These are phyloP conservation scores for Detonula confervacea DNA, from an alignment of 352 stramenopile species.

Conservation along the genomic window DNA sequence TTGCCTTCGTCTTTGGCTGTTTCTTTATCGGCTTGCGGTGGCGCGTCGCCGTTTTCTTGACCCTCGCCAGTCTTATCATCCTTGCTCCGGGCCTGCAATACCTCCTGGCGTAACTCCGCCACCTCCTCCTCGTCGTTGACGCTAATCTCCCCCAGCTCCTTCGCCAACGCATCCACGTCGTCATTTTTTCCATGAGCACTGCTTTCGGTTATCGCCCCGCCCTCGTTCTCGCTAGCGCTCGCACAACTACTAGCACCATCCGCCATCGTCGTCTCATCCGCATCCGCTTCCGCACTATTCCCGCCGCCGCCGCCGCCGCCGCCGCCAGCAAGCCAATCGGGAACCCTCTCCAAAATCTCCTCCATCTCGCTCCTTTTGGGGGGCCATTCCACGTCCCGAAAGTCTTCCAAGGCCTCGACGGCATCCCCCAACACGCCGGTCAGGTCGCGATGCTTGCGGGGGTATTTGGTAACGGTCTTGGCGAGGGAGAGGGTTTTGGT, in stretches of 20 bases:
- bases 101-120: conserved; percentile 28
- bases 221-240: background rate
- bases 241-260: conserved; percentile 1
- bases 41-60: background rate
- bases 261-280: conserved; percentile 17
- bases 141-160: conserved; percentile 27
- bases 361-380: conserved; percentile 38
- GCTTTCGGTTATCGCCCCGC: background rate
- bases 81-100: conserved; percentile 8
- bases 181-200: conserved; percentile 3
- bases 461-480: conserved; percentile 58
- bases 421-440: conserved; percentile 57
- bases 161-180: conserved; percentile 1
- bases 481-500: conserved; percentile 38
- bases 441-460: conserved; percentile 56
- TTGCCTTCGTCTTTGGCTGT: background rate
- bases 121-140: conserved; percentile 41
- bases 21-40: background rate
- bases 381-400: conserved; percentile 76
- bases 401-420: conserved; percentile 65
- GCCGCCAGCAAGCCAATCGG: conserved; percentile 41
- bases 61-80: conserved; percentile 8
- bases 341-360: conserved; percentile 28
- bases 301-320: conserved; percentile 8
- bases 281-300: conserved; percentile 11